Conservation (phyloP, 148 eudicot genomes). For the Simmondsia chinensis region DNA sequence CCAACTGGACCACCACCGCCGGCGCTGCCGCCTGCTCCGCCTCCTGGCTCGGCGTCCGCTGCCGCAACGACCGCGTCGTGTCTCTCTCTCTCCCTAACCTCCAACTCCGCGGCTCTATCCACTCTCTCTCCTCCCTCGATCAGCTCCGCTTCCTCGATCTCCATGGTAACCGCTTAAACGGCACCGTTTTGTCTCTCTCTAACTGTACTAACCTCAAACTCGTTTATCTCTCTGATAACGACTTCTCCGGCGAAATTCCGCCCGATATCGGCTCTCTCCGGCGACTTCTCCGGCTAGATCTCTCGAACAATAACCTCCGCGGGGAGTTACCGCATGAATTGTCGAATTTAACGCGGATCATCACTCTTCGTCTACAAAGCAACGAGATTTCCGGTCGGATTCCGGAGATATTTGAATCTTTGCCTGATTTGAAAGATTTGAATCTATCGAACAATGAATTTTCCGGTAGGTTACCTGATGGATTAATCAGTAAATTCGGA, state of each 20-base stretch:
- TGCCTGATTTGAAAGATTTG: slow-evolving; percentile 28
- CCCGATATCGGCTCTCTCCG: slow-evolving; percentile 24
- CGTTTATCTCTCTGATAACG: slow-evolving; percentile 66
- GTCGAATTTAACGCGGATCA: slow-evolving; percentile 30
- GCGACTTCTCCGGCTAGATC: slow-evolving; percentile 59
- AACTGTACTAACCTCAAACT: slow-evolving; percentile 48
- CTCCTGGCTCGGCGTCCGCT: slow-evolving; percentile 56
- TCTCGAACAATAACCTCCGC: slow-evolving; percentile 61
- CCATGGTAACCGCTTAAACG: slow-evolving; percentile 75
- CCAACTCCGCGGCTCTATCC: slow-evolving; percentile 72
- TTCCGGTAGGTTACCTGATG: slow-evolving; percentile 35
- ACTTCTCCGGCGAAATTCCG: slow-evolving; percentile 63
- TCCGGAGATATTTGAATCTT: slow-evolving; percentile 29
- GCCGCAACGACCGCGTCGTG: slow-evolving; percentile 42
- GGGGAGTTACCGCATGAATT: slow-evolving; percentile 48
- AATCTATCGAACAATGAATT: slow-evolving; percentile 67
- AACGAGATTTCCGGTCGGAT: slow-evolving; percentile 62
- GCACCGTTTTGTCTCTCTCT: slow-evolving; percentile 39
- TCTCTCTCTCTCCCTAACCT: slow-evolving; percentile 52
- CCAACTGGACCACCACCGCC: slow-evolving; percentile 63
- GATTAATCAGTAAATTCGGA: slow-evolving; percentile 31
- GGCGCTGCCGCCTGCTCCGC: slow-evolving; percentile 44
- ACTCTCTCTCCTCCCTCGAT: slow-evolving; percentile 52
- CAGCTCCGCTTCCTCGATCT: slow-evolving; percentile 82
- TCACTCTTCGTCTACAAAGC: slow-evolving; percentile 60